Conservation (phyloP, 768 basidiomycete genomes). For the Kwoniella sp. region DNA sequence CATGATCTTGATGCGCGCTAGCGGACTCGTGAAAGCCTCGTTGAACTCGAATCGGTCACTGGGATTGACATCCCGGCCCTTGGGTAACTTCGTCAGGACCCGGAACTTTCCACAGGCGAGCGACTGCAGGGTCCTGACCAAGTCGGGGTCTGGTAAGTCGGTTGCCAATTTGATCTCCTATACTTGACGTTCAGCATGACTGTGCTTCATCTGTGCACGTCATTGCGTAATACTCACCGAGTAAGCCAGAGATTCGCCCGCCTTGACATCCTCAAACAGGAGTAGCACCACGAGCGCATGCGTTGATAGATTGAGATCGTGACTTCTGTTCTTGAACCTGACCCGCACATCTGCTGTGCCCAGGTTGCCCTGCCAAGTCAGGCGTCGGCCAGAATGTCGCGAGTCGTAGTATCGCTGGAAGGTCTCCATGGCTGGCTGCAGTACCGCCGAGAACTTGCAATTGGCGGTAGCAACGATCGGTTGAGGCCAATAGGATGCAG, state of each 20-base stretch:
- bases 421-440: slow-evolving; percentile 64
- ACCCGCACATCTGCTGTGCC: slow-evolving; percentile 87
- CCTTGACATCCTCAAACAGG: slow-evolving; percentile 69
- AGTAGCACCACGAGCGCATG: slow-evolving; percentile 80
- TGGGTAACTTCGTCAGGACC: slow-evolving; percentile 83
- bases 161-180: slow-evolving; percentile 83
- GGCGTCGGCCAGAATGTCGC: slow-evolving; percentile 78
- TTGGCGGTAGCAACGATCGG: slow-evolving; percentile 56
- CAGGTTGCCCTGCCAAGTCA: slow-evolving; percentile 86
- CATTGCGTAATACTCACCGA: slow-evolving; percentile 62
- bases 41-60: slow-evolving; percentile 90
- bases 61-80: slow-evolving; percentile 71
- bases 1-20: slow-evolving; percentile 88
- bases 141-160: slow-evolving; percentile 66
- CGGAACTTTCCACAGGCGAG: slow-evolving; percentile 93
- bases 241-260: slow-evolving; percentile 71
- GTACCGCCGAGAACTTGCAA: slow-evolving; percentile 64
- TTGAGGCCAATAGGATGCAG: slow-evolving; percentile 94
- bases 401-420: slow-evolving; percentile 88
- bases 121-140: slow-evolving; percentile 90
- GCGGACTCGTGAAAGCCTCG: slow-evolving; percentile 65
- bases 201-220: background rate
- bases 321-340: slow-evolving; percentile 69
- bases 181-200: too few relatives aligned
- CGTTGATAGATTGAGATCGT: slow-evolving; percentile 91